These are phyloP conservation scores for Mucor plumbeus DNA, from an alignment of 371 early-diverging fungal species.

Conservation along the genomic window DNA sequence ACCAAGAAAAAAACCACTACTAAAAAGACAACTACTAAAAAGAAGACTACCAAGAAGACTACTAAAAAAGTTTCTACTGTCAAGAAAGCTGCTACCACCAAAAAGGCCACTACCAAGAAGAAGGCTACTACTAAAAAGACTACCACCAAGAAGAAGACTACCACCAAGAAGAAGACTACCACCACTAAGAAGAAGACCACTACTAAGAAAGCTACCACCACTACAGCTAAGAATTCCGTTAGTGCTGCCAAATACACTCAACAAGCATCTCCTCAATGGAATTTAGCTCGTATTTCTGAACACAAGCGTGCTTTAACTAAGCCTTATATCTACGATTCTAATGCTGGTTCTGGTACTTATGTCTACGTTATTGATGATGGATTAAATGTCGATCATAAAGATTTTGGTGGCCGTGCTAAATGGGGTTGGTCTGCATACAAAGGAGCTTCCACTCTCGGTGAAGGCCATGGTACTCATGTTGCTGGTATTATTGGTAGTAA, in stretches of 20 bases:
- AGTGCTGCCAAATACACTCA: conserved; percentile 12
- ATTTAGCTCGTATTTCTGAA: conserved; percentile 48
- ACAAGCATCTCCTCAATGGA: conserved; percentile 46
- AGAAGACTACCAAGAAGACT: background rate
- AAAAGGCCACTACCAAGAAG: too few species aligned
- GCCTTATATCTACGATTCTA: conserved; percentile 40
- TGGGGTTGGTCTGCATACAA: conserved; percentile 68
- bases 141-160: too few species aligned
- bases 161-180: too few species aligned
- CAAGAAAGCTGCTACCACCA: too few species aligned
- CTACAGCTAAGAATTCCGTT: background rate
- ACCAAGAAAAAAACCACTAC: conserved; percentile 11
- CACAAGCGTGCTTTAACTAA: conserved; percentile 16
- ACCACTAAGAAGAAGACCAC: too few species aligned
- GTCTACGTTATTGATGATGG: conserved; percentile 80
- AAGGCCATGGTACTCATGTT: conserved; percentile 71
- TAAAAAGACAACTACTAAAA: conserved; percentile 7
- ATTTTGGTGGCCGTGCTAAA: conserved; percentile 83
- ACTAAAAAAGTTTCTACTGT: too few species aligned
- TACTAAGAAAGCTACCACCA: conserved; percentile 12
- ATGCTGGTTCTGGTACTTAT: conserved; percentile 47
- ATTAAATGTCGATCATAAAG: conserved; percentile 73
- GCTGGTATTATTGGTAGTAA: conserved; percentile 81
- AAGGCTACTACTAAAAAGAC: too few species aligned
- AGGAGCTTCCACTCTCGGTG: conserved; percentile 29